Percentiles rank a stretch among this genome's conserved stretches.
Conservation (phyloP, 768 basidiomycete species). For the Phylloporus sp. region DNA sequence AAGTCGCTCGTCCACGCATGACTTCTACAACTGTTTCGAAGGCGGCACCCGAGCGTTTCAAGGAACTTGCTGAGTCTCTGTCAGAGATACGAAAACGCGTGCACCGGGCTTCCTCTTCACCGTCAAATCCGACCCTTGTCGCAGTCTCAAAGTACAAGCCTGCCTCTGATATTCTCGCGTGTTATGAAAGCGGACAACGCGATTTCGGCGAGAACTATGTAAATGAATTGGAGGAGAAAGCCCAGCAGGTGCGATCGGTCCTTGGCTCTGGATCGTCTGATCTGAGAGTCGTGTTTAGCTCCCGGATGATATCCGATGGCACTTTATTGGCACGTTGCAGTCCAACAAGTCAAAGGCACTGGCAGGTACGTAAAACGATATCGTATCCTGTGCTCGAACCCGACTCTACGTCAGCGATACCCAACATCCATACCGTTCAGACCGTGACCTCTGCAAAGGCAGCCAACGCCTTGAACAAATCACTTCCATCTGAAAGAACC, state of each 20-base stretch:
- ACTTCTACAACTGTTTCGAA: constrained; percentile 11
- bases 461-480: constrained; percentile 74
- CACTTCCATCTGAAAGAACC: constrained; percentile 51
- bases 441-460: constrained; percentile 79
- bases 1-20: constrained; percentile 14
- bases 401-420: constrained; percentile 53
- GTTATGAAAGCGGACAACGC: constrained; percentile 73
- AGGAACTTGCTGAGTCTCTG: constrained; percentile 52
- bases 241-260: constrained; percentile 48
- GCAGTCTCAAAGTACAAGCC: constrained; percentile 96
- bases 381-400: not conserved
- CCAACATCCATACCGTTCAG: constrained; percentile 84
- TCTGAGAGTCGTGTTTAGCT: constrained; percentile 49
- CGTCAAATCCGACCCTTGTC: constrained; percentile 47
- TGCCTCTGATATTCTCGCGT: constrained; percentile 76
- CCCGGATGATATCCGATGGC: constrained; percentile 88
- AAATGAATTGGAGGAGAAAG: constrained; percentile 87
- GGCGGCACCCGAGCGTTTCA: constrained; percentile 38
- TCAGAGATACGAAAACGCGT: constrained; percentile 49
- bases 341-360: constrained; percentile 91
- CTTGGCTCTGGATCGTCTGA: not conserved
- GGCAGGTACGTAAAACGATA: constrained; percentile 49
- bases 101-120: constrained; percentile 27
- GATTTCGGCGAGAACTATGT: constrained; percentile 99
- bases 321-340: constrained; percentile 92